phyloP scores from a whole-genome alignment of 768 basidiomycete genomes.

The Tylopilus sp. region DNA sequence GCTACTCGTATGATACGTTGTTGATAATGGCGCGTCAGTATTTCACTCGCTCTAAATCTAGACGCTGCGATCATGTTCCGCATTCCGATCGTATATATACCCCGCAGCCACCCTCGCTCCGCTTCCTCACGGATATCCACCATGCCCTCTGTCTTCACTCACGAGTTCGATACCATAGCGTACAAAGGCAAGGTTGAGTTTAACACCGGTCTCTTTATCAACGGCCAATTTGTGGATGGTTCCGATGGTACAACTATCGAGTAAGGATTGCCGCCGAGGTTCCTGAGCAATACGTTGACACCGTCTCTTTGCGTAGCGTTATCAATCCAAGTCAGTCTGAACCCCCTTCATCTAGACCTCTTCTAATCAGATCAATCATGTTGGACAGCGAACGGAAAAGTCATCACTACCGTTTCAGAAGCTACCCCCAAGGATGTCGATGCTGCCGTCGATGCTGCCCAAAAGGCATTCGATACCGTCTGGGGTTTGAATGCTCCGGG shows the following conservation, averaged over 20 bases:
- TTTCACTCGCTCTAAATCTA: too few species aligned
- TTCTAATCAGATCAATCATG: not conserved
- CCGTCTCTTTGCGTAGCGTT: conserved; percentile 40
- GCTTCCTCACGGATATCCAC: too few species aligned
- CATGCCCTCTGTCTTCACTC: conserved; percentile 39
- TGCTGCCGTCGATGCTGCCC: conserved; percentile 64
- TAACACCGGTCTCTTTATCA: conserved; percentile 68
- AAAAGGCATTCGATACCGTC: conserved; percentile 54
- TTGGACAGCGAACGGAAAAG: conserved; percentile 63
- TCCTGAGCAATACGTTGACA: too few species aligned
- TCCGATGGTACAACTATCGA: conserved; percentile 54
- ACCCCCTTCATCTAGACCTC: too few species aligned
- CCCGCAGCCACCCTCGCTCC: too few species aligned
- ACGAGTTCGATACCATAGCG: conserved; percentile 51
- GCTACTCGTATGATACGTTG: too few species aligned
- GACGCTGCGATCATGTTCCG: too few species aligned
- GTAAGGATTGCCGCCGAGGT: conserved; percentile 36
- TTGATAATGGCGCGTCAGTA: too few species aligned
- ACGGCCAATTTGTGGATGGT: conserved; percentile 49
- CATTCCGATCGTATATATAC: too few species aligned
- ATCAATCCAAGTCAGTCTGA: conserved; percentile 51
- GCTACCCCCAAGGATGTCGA: conserved; percentile 73
- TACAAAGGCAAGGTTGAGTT: conserved; percentile 58
- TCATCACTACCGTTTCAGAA: conserved; percentile 51
- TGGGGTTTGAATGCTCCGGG: conserved; percentile 70